Conservation (phyloP, 306 rosid species). For the Leucaena leucocephala region DNA sequence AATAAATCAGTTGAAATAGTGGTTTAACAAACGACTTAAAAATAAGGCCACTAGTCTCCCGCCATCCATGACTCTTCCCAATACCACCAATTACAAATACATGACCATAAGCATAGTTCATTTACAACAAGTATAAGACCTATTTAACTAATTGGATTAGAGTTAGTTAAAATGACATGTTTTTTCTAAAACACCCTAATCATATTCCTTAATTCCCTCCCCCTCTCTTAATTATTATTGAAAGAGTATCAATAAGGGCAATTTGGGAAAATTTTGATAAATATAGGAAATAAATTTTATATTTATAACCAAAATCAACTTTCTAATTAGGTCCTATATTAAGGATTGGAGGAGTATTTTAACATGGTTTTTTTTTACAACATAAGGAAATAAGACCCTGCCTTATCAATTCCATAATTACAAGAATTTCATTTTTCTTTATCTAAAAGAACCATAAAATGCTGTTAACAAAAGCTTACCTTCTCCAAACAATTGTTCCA, state of each 20-base stretch:
- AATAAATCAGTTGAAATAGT: conserved; percentile 5
- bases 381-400: not conserved
- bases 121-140: not conserved
- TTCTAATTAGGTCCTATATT: too few relatives aligned
- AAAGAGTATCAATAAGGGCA: too few relatives aligned
- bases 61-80: not conserved
- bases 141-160: too few relatives aligned
- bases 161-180: too few relatives aligned
- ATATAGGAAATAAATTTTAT: too few relatives aligned
- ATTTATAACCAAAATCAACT: too few relatives aligned
- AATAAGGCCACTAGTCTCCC: not conserved
- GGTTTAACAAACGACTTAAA: not conserved
- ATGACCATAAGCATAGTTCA: not conserved
- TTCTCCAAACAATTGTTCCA: conserved; percentile 49
- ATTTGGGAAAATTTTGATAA: too few relatives aligned
- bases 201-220: too few relatives aligned
- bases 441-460: conserved; percentile 12
- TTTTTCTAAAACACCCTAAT: too few relatives aligned
- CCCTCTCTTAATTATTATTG: too few relatives aligned
- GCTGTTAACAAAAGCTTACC: conserved; percentile 28
- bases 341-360: not conserved
- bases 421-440: conserved; percentile 3
- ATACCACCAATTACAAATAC: not conserved
- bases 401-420: not conserved
- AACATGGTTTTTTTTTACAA: not conserved